These are phyloP conservation scores for Lecanicillium sp. DNA, from an alignment of 2,329 filamentous ascomycete species.

Conservation along the genomic window DNA sequence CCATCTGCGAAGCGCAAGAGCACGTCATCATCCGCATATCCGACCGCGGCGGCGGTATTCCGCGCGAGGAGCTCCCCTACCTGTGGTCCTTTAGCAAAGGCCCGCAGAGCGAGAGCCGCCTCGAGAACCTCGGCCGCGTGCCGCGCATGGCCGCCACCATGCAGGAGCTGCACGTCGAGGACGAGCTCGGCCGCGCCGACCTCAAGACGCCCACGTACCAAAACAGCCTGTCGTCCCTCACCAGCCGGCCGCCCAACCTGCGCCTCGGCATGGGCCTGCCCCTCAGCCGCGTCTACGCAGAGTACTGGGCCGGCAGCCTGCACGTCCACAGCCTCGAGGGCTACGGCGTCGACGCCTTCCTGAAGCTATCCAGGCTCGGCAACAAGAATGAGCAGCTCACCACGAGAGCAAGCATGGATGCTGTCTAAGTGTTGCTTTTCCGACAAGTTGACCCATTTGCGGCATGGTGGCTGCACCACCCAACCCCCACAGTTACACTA, in stretches of 20 bases:
- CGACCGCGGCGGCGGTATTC: slow-evolving; percentile 88
- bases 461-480: too few relatives aligned
- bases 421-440: slow-evolving; percentile 40
- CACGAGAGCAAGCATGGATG: slow-evolving; percentile 69
- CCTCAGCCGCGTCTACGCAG: slow-evolving; percentile 88
- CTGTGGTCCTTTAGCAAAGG: slow-evolving; percentile 98
- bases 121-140: slow-evolving; percentile 81
- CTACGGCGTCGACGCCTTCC: slow-evolving; percentile 90
- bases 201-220: slow-evolving; percentile 31
- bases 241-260: slow-evolving; percentile 76
- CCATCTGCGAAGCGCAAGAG: slow-evolving; percentile 88
- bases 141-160: slow-evolving; percentile 89
- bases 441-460: too few relatives aligned
- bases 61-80: slow-evolving; percentile 75
- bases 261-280: slow-evolving; percentile 88
- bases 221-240: slow-evolving; percentile 72
- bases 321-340: slow-evolving; percentile 90
- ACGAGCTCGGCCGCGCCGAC: slow-evolving; percentile 31
- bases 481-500: neutral
- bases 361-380: slow-evolving; percentile 92
- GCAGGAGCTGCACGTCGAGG: slow-evolving; percentile 64
- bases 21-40: slow-evolving; percentile 96
- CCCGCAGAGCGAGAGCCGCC: slow-evolving; percentile 64
- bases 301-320: slow-evolving; percentile 94
- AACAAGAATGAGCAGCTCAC: slow-evolving; percentile 97